A percentile compares a stretch with the other conserved stretches of the same genome.
phyloP scores from a whole-genome alignment of 208 protist species.

The Leishmania braziliensis region DNA sequence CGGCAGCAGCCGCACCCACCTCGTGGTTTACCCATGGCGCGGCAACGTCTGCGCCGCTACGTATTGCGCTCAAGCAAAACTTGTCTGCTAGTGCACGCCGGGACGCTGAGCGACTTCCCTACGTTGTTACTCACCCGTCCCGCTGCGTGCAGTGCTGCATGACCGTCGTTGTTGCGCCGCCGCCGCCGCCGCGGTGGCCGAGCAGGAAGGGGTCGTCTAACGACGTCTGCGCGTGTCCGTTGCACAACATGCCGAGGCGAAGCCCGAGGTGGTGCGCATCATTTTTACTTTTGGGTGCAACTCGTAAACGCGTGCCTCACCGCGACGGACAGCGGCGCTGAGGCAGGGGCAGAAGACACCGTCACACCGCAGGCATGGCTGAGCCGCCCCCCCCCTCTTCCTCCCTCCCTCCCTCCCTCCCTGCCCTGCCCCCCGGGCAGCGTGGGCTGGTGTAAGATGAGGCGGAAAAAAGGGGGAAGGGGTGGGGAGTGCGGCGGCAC shows the following conservation, averaged over 20 bases:
- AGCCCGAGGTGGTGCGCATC: no score
- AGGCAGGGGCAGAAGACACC: neutral
- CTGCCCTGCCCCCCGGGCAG: no score
- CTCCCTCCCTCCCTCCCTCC: no score
- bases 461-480: no score
- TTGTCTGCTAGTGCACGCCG: slow-evolving; percentile 26
- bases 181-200: slow-evolving; percentile 16
- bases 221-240: no score
- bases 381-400: no score
- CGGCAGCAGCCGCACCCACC: neutral
- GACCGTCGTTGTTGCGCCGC: slow-evolving; percentile 6
- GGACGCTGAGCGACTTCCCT: slow-evolving; percentile 20
- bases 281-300: neutral
- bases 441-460: no score
- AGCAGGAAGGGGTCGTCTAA: slow-evolving; percentile 37
- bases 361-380: no score
- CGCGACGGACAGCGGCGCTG: neutral
- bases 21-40: neutral
- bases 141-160: slow-evolving; percentile 24
- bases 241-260: no score
- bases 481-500: no score
- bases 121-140: slow-evolving; percentile 22
- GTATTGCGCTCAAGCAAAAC: slow-evolving; percentile 29
- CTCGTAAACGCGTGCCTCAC: neutral
- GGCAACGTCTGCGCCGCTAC: slow-evolving; percentile 16